These are phyloP conservation scores for Ganoderma lucidum DNA, from an alignment of 1,284 basidiomycete genomes.

Conservation along the genomic window DNA sequence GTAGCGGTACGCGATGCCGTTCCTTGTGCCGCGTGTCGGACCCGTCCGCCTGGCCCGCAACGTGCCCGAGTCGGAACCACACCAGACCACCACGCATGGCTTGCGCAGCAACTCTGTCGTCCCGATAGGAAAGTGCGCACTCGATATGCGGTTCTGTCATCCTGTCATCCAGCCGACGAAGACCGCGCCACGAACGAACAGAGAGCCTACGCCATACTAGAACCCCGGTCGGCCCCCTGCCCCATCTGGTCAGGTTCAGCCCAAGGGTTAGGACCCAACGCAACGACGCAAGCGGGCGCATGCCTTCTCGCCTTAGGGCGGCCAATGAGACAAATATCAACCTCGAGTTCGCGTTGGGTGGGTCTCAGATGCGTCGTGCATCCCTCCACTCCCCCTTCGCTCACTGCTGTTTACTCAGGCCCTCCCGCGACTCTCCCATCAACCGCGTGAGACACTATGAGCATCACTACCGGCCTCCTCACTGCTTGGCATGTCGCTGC, in stretches of 20 bases:
- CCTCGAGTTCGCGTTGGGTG: neutral
- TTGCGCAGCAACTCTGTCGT: neutral
- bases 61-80: neutral
- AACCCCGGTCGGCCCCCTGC: conserved; percentile 4
- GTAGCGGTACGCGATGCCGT: neutral
- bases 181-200: neutral
- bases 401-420: neutral
- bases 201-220: conserved; percentile 10
- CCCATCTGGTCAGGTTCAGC: neutral
- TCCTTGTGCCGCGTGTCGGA: neutral
- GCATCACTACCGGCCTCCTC: conserved; percentile 3
- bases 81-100: neutral
- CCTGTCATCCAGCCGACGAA: neutral
- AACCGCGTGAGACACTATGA: neutral
- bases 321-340: neutral
- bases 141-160: neutral
- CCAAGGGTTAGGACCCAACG: neutral
- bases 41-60: neutral
- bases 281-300: neutral
- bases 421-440: conserved; percentile 3
- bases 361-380: neutral
- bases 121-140: neutral
- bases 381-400: neutral
- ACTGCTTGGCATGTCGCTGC: conserved; percentile 20
- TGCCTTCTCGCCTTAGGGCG: too few species aligned